Base-by-base conservation (phyloP, 768 basidiomycete species). In the Tylopilus vinaceipallidus region DNA sequence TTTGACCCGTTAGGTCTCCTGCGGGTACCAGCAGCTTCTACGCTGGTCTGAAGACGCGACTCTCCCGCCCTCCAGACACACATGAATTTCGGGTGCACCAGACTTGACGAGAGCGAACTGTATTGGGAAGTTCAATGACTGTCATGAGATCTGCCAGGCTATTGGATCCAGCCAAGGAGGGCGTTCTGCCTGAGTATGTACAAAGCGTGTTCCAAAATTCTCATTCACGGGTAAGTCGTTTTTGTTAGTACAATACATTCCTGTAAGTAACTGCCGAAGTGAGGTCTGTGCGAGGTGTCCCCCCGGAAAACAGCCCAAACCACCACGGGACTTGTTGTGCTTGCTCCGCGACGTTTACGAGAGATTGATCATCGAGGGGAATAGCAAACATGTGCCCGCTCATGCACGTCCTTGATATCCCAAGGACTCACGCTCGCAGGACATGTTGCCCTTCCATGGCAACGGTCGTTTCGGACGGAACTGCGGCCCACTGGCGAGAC, bases 201-300 rank as follows among this genome's bases (percentile, higher is more conserved):
- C n/a, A n/a, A n/a, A n/a, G n/a, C n/a, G n/a, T n/a, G 37, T 27
- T 12, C 12, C 3, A n/a, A 35, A 12, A 22, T 24, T 47, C 27
- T 29, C 20, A 45, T n/a, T 30, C 26, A 32, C 41, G 12, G 53
- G 30, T 41, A 22, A 29, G 22, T 34, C 22, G 17, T 46, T 59
- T 29, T 42, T 36, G 23, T 39, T 2, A 14, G 23, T 29, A 5
- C 7, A 7, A 16, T 34, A 7, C 30, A 26, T 38, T 24, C 23
- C n/a, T n/a, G n/a, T n/a, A n/a, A n/a, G n/a, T n/a, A n/a, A n/a
- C n/a, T n/a, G n/a, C n/a, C n/a, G n/a, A n/a, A n/a, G n/a, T n/a
- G n/a, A n/a, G n/a, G n/a, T n/a, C n/a, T n/a, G n/a, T n/a, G n/a
- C n/a, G n/a, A 19, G 16, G 34, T 20, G 11, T 35, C 16, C 23